Evolutionary conservation across 768 basidiomycete genomes (phyloP), one percentile per base, ranked within the genome.

Genomic region (Leccinum ochraceum): DNA sequence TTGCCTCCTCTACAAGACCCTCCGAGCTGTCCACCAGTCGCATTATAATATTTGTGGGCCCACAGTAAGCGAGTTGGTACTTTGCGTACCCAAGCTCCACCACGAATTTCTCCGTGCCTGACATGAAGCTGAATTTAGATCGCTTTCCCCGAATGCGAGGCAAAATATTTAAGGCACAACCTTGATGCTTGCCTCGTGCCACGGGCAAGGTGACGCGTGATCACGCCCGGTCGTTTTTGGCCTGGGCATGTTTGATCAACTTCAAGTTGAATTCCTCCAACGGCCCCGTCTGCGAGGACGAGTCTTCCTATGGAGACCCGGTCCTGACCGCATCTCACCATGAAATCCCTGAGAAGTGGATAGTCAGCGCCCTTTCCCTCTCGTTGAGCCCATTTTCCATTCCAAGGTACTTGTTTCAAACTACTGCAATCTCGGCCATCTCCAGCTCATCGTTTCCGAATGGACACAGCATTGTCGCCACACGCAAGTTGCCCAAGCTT

Each of bases 31-130:
- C 36, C 14, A 14, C 36, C 36, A 50, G 24, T 17, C 49, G 13
- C 46, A 42, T n/a, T 10, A 42, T 42, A 10, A n/a, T 42, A 8
- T 22, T 26, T 22, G 11, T 28, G 24, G 20, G 6, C 20, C 24
- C 24, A 7, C 24, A 16, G 49, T 9, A 14, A 49, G 39, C 37
- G 28, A 32, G 54, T 52, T 54, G 16, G 54, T 59, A 54, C 56
- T 34, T 60, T 61, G 58, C 46, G 37, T 32, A 22, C 22, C 24
- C 53, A 63, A 63, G 66, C 58, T 52, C 61, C 65, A 59, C 63
- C 48, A 51, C 28, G 42, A 26, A 17, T 30, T 48, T 20, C 28
- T 13, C 1, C 32, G 63, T 65, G 58, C 63, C 63, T 65, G 62
- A 17, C 54, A 20, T 53, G 58, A 16, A 26, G 17, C 59, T 17